Percentiles rank a stretch among this genome's conserved stretches.
Conservation (phyloP, 2,329 filamentous ascomycete genomes). For the Penicillium sp. region DNA sequence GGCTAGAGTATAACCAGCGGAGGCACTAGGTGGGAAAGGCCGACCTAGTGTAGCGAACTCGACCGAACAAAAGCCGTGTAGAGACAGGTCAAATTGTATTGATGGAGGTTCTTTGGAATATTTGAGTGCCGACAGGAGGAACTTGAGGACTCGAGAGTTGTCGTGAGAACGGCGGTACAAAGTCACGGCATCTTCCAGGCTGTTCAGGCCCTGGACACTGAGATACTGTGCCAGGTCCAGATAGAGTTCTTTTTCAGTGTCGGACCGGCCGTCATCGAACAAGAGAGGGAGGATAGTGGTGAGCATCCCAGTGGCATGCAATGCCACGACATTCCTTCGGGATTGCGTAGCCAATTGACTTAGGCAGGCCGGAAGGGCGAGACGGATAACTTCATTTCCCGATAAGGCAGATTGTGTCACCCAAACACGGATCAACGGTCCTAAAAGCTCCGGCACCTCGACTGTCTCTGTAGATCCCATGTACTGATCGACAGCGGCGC, state of each 20-base stretch:
- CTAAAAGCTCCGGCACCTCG: conserved; percentile 44
- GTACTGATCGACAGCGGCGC: conserved; percentile 35
- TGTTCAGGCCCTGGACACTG: conserved; percentile 77
- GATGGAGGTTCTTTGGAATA: conserved; percentile 76
- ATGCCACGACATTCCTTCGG: conserved; percentile 66
- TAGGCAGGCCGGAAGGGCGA: conserved; percentile 68
- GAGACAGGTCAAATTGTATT: conserved; percentile 90
- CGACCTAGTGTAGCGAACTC: conserved; percentile 85
- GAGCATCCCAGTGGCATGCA: conserved; percentile 72
- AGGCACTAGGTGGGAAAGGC: conserved; percentile 76
- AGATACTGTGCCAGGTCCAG: conserved; percentile 65
- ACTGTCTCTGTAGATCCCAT: conserved; percentile 46
- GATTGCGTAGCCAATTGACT: conserved; percentile 61
- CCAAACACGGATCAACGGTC: conserved; percentile 48
- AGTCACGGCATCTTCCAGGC: conserved; percentile 79
- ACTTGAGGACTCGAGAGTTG: conserved; percentile 61
- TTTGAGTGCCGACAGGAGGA: conserved; percentile 72
- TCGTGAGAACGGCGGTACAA: conserved; percentile 62
- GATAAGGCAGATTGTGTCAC: conserved; percentile 60
- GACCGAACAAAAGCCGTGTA: conserved; percentile 84
- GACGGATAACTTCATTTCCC: conserved; percentile 35
- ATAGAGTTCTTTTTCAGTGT: conserved; percentile 61
- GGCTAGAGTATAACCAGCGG: conserved; percentile 83
- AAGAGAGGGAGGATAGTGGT: conserved; percentile 66
- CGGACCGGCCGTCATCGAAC: conserved; percentile 59